phyloP scores from a whole-genome alignment of 805 yeast genomes.

The Ogataea paraovalis region DNA sequence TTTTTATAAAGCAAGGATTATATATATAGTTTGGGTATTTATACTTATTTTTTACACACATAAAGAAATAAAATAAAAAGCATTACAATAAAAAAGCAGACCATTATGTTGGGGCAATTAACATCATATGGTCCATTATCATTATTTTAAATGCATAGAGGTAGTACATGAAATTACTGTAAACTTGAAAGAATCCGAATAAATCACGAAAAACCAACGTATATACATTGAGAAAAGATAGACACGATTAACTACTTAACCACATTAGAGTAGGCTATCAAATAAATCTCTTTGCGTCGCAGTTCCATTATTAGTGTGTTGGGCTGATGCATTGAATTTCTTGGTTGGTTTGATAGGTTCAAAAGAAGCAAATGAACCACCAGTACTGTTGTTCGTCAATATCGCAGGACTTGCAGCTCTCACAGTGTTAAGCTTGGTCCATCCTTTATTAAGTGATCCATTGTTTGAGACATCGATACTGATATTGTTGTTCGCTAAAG shows the following conservation, averaged over 20 bases:
- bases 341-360: slow-evolving; percentile 24
- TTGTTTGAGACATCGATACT: neutral
- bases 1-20: neutral
- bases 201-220: neutral
- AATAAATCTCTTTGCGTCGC: slow-evolving; percentile 2
- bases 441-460: neutral
- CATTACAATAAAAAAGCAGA: too few relatives aligned
- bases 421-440: neutral
- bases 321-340: slow-evolving; percentile 6
- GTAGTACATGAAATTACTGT: too few relatives aligned
- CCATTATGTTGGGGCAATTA: too few relatives aligned
- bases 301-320: neutral
- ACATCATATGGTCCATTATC: too few relatives aligned
- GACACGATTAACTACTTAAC: too few relatives aligned
- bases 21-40: neutral
- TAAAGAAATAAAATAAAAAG: too few relatives aligned
- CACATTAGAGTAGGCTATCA: neutral
- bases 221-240: neutral
- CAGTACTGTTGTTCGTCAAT: neutral
- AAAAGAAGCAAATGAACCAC: slow-evolving; percentile 6
- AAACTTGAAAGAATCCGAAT: too few relatives aligned
- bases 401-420: neutral
- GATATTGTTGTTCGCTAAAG: neutral
- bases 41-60: too few relatives aligned
- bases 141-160: too few relatives aligned